Base-by-base conservation (phyloP, 495 filamentous ascomycete species). In the Xylaria scruposa region DNA sequence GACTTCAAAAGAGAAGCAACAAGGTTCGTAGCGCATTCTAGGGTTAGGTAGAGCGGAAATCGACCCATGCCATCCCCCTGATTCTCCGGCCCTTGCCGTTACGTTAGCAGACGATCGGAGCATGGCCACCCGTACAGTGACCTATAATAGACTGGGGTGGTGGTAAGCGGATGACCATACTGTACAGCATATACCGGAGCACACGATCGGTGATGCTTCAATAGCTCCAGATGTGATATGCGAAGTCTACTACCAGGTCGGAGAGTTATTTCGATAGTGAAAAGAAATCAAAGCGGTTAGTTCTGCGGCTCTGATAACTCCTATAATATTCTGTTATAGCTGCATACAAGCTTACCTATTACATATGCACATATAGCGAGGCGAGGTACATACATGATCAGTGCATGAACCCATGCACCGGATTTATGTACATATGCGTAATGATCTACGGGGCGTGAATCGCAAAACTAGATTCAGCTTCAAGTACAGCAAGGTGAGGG, bases 331-430 rank as follows among this genome's bases (percentile, higher is more conserved):
- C 26, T 47, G 13, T 51, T 51, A 65, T 65, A 65, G 17, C 64
- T 26, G 64, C 47, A 67, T 67, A 67, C 26, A 4, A 51, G 64
- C 67, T 47, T 29, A 60, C 67, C 17, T 60, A 68, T 68, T 68
- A 68, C 49, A 58, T 56, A 68, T 67, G 65, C 65, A 53, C 38
- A 42, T 42, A 42, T 42, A 2, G 13, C 7, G 29, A 31, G 38
- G 49, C 36, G 38, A 60, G 54, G 24, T 69, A 61, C 33, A 33
- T 56, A 26, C 47, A n/a, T 36, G 59, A 31, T 56, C 53, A 29
- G 26, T 70, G 68, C 68, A 70, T 70, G 68, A 70, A 70, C 68
- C 68, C 56, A 36, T 53, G 47, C 49, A 33, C 46, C 61, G 36
- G 8, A n/a, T n/a, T 44, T 63, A 70, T 53, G 15, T 56, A 29